Base-by-base conservation (phyloP, 805 yeast genomes). In the Candida tibetensis region DNA sequence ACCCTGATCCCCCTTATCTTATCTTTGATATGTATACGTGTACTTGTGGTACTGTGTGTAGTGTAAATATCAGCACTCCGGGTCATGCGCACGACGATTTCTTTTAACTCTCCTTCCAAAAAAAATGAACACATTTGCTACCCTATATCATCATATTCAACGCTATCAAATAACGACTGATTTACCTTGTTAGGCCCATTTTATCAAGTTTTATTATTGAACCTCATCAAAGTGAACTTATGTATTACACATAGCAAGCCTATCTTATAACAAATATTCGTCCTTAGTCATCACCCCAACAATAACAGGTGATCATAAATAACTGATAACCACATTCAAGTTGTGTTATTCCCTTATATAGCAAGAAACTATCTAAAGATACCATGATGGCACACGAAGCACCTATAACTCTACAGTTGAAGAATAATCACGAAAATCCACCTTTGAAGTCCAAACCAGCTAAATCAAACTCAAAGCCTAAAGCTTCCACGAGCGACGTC, bases 371-470 rank as follows among this genome's bases (percentile, higher is more conserved):
- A 26, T 17, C 16, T 12, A 23, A 18, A 16, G 12, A 17, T 12
- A 32, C 12, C 16, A 57, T 60, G 64, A 60, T 58, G 62, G 61
- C 62, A 10, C 69, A 61, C 44, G 68, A 63, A 47, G 39, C 55
- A 45, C 66, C 69, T 26, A 36, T 49, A 41, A 47, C 52, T 28
- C 49, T 54, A 36, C 62, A 48, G 25, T 21, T 21, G 10, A 21
- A 21, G 10, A 21, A 21, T 21, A 21, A 10, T 21, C 25, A 21
- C 25, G 25, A 21, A 10, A 21, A 7, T 21, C 9, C 25, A 21
- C 25, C 25, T 10, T 17, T n/a, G n/a, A 28, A 28, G 26, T n/a
- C 30, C 12, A 34, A 19, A 19, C 17, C 35, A 7, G 17, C 27
- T 8, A 7, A 7, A 7, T 7, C 13, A 37, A 34, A 28, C 33